These are phyloP conservation scores for Blastomyces silverae DNA, from an alignment of 2,329 filamentous ascomycete species.

Conservation along the genomic window DNA sequence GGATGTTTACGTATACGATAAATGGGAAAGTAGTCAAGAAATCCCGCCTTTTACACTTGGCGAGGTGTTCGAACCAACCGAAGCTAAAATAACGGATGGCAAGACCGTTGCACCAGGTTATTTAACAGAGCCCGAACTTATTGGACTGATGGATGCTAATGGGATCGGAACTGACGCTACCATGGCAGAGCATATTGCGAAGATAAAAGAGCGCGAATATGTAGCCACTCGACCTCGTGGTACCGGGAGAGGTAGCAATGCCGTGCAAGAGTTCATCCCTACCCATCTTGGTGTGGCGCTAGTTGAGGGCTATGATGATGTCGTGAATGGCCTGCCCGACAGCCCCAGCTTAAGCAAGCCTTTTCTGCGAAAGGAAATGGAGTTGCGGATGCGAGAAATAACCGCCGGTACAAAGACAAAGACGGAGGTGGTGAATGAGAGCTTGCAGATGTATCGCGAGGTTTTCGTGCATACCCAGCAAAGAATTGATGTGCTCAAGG, in stretches of 20 bases:
- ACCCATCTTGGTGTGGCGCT: conserved; percentile 85
- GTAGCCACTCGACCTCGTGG: conserved; percentile 59
- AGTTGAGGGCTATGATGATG: conserved; percentile 88
- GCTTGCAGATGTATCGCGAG: conserved; percentile 74
- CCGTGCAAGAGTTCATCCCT: conserved; percentile 80
- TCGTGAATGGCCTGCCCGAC: conserved; percentile 70
- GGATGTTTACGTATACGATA: conserved; percentile 93
- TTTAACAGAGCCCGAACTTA: conserved; percentile 89
- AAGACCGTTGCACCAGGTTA: conserved; percentile 79
- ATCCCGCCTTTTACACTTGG: conserved; percentile 72
- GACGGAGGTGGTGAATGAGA: conserved; percentile 70
- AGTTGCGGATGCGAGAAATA: conserved; percentile 92
- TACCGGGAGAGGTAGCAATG: conserved; percentile 37
- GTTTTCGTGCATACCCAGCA: conserved; percentile 78
- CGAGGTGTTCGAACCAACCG: conserved; percentile 78
- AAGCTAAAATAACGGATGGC: conserved; percentile 85
- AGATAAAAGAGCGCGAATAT: conserved; percentile 86
- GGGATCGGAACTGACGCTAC: conserved; percentile 97
- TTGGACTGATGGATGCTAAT: conserved; percentile 96
- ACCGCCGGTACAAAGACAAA: conserved; percentile 77
- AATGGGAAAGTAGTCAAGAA: conserved; percentile 82
- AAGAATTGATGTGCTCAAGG: conserved; percentile 59
- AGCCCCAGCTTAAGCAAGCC: conserved; percentile 76
- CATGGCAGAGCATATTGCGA: conserved; percentile 97
- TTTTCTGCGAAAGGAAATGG: conserved; percentile 96